Base-by-base conservation (phyloP, 192 early-diverging fungal genomes). In the Podochytrium sp. region DNA sequence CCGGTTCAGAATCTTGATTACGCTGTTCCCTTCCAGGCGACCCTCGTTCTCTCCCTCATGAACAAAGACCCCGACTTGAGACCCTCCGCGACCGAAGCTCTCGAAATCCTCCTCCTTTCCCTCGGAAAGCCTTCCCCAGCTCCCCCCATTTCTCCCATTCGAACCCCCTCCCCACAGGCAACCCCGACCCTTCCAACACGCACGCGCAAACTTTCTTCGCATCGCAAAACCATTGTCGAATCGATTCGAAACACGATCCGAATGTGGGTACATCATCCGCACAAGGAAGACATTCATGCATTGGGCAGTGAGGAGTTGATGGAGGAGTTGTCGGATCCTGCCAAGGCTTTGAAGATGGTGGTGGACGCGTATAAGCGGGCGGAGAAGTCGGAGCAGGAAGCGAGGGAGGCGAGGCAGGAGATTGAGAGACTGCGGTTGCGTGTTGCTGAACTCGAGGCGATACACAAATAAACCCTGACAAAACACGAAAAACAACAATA, bases 21-120 rank as follows among this genome's bases (percentile, higher is more conserved):
- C 32, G 12, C 65, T 67, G 14, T 34, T 30, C 20, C 20, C 20
- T 20, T 29, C 27, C 62, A 92, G 75, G 89, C 94, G 0, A 91
- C 93, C 3, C 79, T 96, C 39, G 89, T 98, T 30, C 79, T 94
- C 33, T 92, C 91, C 85, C 79, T 98, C 74, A 92, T 94, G 90
- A 83, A 90, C 10, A 81, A 85, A 4, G 87, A 96, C 65, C 92
- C 95, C 0, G 68, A 71, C 7, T 60, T 84, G 60, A 84, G 95
- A 4, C 95, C 93, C 0, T 87, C 80, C 38, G 90, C 93, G 0
- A 71, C 77, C 38, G 84, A 93, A 61, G 82, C 95, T 18, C 69
- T 96, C 61, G 83, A 91, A 4, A 25, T 55, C 5, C 52, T 55
- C 5, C 10, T 55, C 5, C 52, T 55, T 23, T 20, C 52, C 30